Percentiles rank a stretch among this genome's conserved stretches.
These are phyloP conservation scores for Boletus rubropictus DNA, from an alignment of 768 basidiomycete genomes.

Conservation along the genomic window DNA sequence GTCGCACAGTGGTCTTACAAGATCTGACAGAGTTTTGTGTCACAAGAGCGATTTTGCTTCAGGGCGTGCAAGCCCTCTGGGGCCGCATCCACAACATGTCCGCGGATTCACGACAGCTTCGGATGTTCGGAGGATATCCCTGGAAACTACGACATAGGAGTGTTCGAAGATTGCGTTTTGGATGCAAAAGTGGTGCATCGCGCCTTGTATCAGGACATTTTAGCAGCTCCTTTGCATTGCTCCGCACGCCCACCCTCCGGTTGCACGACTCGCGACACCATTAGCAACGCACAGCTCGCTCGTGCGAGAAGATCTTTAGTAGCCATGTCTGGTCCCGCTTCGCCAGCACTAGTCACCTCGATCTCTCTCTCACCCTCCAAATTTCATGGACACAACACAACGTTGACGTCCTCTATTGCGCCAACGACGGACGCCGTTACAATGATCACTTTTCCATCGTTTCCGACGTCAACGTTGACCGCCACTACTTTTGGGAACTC, in stretches of 20 bases:
- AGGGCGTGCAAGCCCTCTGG: slow-evolving; percentile 56
- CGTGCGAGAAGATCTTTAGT: slow-evolving; percentile 27
- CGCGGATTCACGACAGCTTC: slow-evolving; percentile 54
- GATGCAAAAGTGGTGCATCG: slow-evolving; percentile 52
- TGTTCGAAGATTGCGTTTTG: slow-evolving; percentile 47
- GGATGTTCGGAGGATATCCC: slow-evolving; percentile 65
- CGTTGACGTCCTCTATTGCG: not conserved
- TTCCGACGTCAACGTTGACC: not conserved
- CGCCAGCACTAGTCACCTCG: not conserved
- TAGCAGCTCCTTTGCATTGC: slow-evolving; percentile 50
- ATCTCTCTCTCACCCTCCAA: not conserved
- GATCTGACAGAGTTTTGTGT: slow-evolving; percentile 52
- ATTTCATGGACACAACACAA: not conserved
- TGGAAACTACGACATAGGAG: slow-evolving; percentile 39
- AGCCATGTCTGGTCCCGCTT: slow-evolving; percentile 7
- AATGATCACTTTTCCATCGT: slow-evolving; percentile 7
- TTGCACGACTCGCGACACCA: slow-evolving; percentile 49
- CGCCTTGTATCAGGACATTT: slow-evolving; percentile 61
- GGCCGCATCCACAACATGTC: slow-evolving; percentile 47
- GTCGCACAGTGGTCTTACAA: slow-evolving; percentile 8
- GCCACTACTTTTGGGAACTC: not conserved
- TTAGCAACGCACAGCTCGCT: slow-evolving; percentile 40
- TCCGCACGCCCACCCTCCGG: slow-evolving; percentile 53
- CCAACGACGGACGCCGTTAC: slow-evolving; percentile 1
- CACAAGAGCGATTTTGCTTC: slow-evolving; percentile 60